A percentile compares a stretch with the other conserved stretches of the same genome.
These are phyloP conservation scores for Aspergillus sojae DNA, from an alignment of 2,329 filamentous ascomycete genomes.

Conservation along the genomic window DNA sequence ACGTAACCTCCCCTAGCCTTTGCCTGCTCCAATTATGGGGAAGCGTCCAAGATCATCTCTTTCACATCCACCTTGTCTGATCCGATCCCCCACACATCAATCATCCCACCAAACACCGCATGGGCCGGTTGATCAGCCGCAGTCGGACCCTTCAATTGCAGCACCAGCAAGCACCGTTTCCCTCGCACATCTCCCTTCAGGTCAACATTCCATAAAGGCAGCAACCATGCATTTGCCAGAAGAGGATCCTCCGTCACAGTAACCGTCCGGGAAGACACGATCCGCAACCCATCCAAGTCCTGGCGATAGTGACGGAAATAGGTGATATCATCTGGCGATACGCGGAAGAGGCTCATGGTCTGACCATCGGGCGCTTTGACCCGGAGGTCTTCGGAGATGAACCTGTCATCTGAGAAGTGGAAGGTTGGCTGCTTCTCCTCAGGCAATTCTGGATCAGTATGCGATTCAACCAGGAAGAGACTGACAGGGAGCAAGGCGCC, in stretches of 20 bases:
- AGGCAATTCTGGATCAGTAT: background rate
- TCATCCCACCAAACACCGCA: background rate
- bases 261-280: background rate
- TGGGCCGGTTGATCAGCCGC: background rate
- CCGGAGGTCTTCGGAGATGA: background rate
- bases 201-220: background rate
- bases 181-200: background rate
- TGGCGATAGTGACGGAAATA: background rate
- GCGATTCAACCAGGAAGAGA: background rate
- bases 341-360: background rate
- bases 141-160: background rate
- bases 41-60: background rate
- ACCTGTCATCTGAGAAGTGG: background rate
- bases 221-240: background rate
- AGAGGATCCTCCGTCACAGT: background rate
- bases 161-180: background rate
- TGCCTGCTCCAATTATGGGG: too few species aligned
- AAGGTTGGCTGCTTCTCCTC: background rate
- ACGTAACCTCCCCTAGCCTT: too few species aligned
- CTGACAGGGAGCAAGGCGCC: background rate
- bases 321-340: background rate
- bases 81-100: background rate
- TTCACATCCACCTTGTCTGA: background rate
- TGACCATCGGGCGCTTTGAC: background rate
- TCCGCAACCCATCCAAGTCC: background rate